Base-by-base conservation (phyloP, 345 rosid genomes). In the Acer saccharum region DNA sequence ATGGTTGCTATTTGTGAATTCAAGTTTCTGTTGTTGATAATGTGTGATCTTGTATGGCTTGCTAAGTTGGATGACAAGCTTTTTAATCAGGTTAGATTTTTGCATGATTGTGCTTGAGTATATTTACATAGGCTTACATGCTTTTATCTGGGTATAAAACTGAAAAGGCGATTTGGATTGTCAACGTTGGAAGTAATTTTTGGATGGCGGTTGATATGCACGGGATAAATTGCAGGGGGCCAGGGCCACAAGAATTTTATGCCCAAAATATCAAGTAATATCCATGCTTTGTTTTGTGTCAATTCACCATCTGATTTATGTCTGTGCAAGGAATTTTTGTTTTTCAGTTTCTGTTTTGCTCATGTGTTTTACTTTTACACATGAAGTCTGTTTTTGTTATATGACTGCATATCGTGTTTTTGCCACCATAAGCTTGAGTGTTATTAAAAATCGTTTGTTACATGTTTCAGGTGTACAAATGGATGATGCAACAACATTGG, bases 401-500 rank as follows among this genome's bases (percentile, higher is more conserved):
- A 13, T 46, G 65, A 65, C 50, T 1, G 0, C 9, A 18, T 29
- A 6, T 65, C 10, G 10, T 76, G 67, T 5, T 12, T n/a, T 72
- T 20, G 3, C 4, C 4, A 10, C 20, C 10, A 63, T 63, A 54
- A 25, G 70, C 29, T 44, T 39, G 62, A 44, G 65, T 71, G 6
- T 69, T 62, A 21, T 68, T 1, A 6, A 27, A 61, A 17, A 46
- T 9, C 12, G 21, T 80, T 27, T 71, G 57, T 43, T 23, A 41
- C 11, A 27, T 72, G 65, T 80, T 70, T 72, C 78, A 96, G 99
- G 96, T 96, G 41, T 93, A 93, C 83, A 89, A 89, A 86, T 96
- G 98, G 98, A 96, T 92, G 98, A 86, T 87, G 85, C 88, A 88
- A 81, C 97, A 88, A 72, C 89, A 82, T 72, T 96, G 99, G 99